Percentiles rank a stretch among this genome's conserved stretches.
Conservation (phyloP, 1,139 yeast genomes). For the Magnusiomyces suaveolens region DNA sequence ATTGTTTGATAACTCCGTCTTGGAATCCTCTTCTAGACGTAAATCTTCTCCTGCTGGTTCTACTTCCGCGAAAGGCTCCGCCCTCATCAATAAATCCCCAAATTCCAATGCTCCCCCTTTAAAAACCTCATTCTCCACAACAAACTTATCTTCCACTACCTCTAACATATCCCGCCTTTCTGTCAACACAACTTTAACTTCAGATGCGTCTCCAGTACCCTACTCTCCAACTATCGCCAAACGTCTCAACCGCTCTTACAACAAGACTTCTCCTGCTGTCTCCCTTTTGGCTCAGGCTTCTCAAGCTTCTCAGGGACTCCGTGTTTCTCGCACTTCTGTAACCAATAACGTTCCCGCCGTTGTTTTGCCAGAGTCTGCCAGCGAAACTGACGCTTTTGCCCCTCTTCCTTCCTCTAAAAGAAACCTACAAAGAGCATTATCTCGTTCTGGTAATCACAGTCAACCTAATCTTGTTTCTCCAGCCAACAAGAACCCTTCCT, state of each 20-base stretch:
- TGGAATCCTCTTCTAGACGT: neutral
- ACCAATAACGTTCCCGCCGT: neutral
- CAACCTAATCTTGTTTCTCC: no score
- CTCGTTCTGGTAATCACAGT: no score
- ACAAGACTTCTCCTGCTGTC: neutral
- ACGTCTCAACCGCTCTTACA: neutral
- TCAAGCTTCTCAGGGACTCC: constrained; percentile 13
- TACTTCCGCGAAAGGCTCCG: no score
- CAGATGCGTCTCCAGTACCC: neutral
- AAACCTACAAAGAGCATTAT: constrained; percentile 2
- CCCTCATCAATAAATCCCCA: no score
- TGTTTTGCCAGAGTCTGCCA: constrained; percentile 1
- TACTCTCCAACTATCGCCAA: constrained; percentile 5
- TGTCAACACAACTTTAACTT: neutral
- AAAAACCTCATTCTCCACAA: neutral
- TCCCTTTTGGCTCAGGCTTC: constrained; percentile 7
- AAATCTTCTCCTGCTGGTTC: neutral
- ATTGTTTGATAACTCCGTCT: neutral
- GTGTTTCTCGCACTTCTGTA: constrained; percentile 2
- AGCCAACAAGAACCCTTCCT: no score
- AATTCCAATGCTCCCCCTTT: neutral
- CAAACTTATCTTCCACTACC: neutral
- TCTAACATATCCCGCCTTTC: neutral
- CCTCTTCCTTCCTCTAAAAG: constrained; percentile 3
- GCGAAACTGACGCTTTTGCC: constrained; percentile 6